A percentile compares a stretch with the other conserved stretches of the same genome.
phyloP scores from a whole-genome alignment of 2,329 filamentous ascomycete genomes.

The Sclerotinia sclerotiorum region DNA sequence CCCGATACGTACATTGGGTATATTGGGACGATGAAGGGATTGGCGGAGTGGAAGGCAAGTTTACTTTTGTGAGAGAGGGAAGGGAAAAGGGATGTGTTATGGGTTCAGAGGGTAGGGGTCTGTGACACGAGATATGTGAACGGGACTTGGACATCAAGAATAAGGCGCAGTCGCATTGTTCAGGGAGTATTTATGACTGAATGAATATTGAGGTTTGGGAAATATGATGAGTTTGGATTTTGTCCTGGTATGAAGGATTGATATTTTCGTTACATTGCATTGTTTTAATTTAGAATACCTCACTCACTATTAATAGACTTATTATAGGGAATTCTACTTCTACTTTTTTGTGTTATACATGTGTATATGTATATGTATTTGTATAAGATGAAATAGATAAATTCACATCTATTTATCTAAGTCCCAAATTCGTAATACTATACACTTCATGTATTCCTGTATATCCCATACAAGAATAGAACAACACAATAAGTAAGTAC shows the following conservation, averaged over 20 bases:
- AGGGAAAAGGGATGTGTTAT: too few relatives aligned
- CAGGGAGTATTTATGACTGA: not conserved
- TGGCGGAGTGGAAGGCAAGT: constrained; percentile 25
- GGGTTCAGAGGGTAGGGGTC: not conserved
- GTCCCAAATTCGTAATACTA: too few relatives aligned
- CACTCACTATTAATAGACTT: not conserved
- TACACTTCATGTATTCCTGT: too few relatives aligned
- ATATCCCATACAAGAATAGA: too few relatives aligned
- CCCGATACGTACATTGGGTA: constrained; percentile 33
- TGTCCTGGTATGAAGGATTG: not conserved
- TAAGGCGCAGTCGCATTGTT: too few relatives aligned
- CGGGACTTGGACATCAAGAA: not conserved
- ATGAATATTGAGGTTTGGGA: not conserved
- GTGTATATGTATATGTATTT: not conserved
- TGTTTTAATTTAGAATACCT: not conserved
- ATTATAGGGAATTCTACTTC: too few relatives aligned
- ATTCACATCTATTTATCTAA: too few relatives aligned
- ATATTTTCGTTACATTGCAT: not conserved
- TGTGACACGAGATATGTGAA: not conserved
- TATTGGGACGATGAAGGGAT: constrained; percentile 32
- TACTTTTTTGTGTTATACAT: not conserved
- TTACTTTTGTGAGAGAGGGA: constrained; percentile 9
- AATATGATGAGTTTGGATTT: not conserved
- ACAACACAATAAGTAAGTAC: too few relatives aligned
- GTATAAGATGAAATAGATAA: not conserved